Base-by-base conservation (phyloP, 805 yeast species). In the Monosporozyma solicola region DNA sequence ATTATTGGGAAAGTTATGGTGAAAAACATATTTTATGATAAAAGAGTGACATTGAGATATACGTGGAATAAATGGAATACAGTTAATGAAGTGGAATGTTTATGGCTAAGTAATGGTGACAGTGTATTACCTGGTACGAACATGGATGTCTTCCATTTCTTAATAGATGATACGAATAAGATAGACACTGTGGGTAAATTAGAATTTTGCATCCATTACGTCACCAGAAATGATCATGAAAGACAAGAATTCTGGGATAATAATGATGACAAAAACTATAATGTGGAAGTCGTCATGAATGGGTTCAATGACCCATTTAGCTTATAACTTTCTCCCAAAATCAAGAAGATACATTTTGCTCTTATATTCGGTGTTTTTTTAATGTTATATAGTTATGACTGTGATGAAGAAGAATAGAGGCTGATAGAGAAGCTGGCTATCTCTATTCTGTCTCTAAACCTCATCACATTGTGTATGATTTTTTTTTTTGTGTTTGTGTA, bases 41-140 rank as follows among this genome's bases (percentile, higher is more conserved):
- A 91, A 68, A 64, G 71, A 37, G 85, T 92, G 13, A 77, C 80
- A 13, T 77, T 87, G 16, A 74, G 91, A 53, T 91, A 89, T 69
- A 81, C 96, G 0, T 74, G 84, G 62, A 88, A 92, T 66, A 70
- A 75, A 59, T 91, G 98, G 98, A 72, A 72, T 44, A 83, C 95
- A 0, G 80, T 53, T 8, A 65, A 57, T n/a, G 70, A 67, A 43
- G 63, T 65, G 7, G 67, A 65, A 52, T 60, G 67, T 48, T 59
- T 61, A 29, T 67, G 65, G 61, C 57, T 62, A 41, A 58, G 67
- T 50, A 60, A 57, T 54, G 66, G 67, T 16, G 66, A 65, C 43
- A 59, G 61, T 11, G 55, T 64, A 3, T 54, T 63, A 13, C 69
- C 68, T 4, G 68, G 67, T 6, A 58, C 64, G 5, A 57, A 61